Conservation (phyloP, 129 eudicot species). For the Erigeron canadensis region DNA sequence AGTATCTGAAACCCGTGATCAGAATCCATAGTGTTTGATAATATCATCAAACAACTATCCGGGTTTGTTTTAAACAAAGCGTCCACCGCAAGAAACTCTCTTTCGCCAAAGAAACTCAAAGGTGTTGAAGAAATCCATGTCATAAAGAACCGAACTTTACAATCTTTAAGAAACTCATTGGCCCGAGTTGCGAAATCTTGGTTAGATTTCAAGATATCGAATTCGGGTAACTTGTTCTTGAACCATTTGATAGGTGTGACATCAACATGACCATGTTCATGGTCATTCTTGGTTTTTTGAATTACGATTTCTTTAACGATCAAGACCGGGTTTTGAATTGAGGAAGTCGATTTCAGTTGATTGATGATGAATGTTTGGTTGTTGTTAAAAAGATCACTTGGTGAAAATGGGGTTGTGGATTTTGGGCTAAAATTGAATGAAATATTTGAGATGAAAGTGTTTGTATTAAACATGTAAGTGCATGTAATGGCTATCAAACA, state of each 20-base stretch:
- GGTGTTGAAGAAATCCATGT: constrained; percentile 72
- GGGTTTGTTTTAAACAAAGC: constrained; percentile 70
- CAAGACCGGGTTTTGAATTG: constrained; percentile 19
- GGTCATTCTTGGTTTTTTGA: constrained; percentile 7
- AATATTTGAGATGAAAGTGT: constrained; percentile 32
- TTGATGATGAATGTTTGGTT: constrained; percentile 32
- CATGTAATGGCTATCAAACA: constrained; percentile 12
- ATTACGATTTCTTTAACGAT: constrained; percentile 35
- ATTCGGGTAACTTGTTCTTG: constrained; percentile 37
- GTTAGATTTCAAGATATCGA: constrained; percentile 39
- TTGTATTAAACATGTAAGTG: constrained; percentile 28
- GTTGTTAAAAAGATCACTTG: constrained; percentile 19
- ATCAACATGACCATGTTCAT: not conserved
- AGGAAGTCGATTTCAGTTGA: constrained; percentile 35
- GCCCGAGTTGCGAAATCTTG: constrained; percentile 41
- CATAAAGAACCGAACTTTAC: constrained; percentile 62
- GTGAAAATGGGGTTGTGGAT: constrained; percentile 13
- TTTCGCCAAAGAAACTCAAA: constrained; percentile 36
- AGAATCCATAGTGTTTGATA: constrained; percentile 59
- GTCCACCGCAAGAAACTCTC: constrained; percentile 70
- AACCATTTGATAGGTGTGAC: constrained; percentile 45
- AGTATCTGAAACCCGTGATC: constrained; percentile 37
- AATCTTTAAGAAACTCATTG: constrained; percentile 35
- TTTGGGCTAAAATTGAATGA: constrained; percentile 22
- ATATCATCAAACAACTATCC: constrained; percentile 54